Conservation (phyloP, 768 basidiomycete species). For the Rhodotorula toruloides region DNA sequence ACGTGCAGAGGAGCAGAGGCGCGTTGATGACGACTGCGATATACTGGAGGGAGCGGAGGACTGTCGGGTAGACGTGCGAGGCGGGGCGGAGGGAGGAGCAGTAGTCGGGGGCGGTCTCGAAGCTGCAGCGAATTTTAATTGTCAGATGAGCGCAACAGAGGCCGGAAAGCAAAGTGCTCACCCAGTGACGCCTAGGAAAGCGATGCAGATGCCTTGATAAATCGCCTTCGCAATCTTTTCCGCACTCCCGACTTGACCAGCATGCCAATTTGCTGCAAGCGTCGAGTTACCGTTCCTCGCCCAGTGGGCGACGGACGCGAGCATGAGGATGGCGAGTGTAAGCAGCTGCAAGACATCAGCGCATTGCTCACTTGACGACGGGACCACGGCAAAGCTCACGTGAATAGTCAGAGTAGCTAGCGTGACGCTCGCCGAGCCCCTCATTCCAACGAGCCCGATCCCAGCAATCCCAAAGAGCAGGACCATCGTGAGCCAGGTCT, state of each 20-base stretch:
- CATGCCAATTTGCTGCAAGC: constrained; percentile 57
- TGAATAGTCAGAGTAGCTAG: constrained; percentile 59
- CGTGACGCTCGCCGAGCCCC: constrained; percentile 62
- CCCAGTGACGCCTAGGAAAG: constrained; percentile 67
- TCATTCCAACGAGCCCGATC: constrained; percentile 58
- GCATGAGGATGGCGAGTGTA: constrained; percentile 57
- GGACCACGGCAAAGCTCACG: constrained; percentile 48
- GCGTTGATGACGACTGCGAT: constrained; percentile 59
- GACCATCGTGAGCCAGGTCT: constrained; percentile 55
- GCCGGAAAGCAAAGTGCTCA: constrained; percentile 62
- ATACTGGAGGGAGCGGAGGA: constrained; percentile 62
- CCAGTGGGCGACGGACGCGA: constrained; percentile 57
- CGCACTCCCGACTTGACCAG: constrained; percentile 46
- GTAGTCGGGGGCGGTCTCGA: constrained; percentile 57
- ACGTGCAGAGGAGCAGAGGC: constrained; percentile 57
- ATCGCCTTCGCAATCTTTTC: constrained; percentile 51
- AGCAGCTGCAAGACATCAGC: constrained; percentile 46
- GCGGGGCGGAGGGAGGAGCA: constrained; percentile 55
- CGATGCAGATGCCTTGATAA: constrained; percentile 65
- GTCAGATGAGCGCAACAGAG: not conserved
- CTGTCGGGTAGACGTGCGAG: constrained; percentile 55
- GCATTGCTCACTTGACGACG: not conserved
- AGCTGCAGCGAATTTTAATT: constrained; percentile 50
- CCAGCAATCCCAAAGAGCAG: constrained; percentile 56
- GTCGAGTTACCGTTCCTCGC: constrained; percentile 52